Evolutionary conservation across 2,329 filamentous ascomycete genomes (phyloP), one percentile per base, ranked within the genome.

Genomic region (Clonostachys chloroleuca): DNA sequence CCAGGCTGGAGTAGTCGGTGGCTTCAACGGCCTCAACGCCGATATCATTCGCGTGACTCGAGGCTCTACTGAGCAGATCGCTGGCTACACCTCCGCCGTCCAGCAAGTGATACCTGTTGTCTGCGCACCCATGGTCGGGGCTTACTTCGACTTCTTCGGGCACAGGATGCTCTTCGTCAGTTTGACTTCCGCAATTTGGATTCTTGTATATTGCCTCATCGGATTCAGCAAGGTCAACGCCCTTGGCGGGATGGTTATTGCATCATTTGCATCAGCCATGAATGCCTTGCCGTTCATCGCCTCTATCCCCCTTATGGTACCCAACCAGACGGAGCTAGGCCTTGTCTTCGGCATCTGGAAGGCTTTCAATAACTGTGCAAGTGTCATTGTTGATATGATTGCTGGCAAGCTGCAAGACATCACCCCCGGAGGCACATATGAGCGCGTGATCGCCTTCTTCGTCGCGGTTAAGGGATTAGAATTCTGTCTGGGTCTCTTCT

Each of bases 271-370:
- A 16, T 52, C 55, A 2, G 53, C 56, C 14, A 59, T 60, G 53
- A 60, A 60, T 30, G 52, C 57, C 1, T 49, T 60, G 41, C 58
- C 58, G 10, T 56, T 60, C 30, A 17, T 58, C 5, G 56, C 52
- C 4, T 59, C 56, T 2, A 60, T 59, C 33, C 58, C 55, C 1
- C 47, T 59, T 0, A 54, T 59, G 33, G 54, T 56, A 3, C 50
- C 53, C 1, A 51, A 46, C 42, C 58, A 59, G 34, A 18, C 51
- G 12, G 49, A 59, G 43, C 49, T 60, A 6, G 57, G 58, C 8
- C 56, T 59, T 2, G 56, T 52, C 2, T 53, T 60, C 30, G 56
- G 58, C 12, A 55, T 60, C 40, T 60, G 57, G 58, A 58, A 59
- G 48, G 51, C 54, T 2, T 59, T 59, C 35, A 60, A 60, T 48